Evolutionary conservation across 176 grass and related monocot species (phyloP).

Genomic region (Aegilops sharonensis): DNA sequence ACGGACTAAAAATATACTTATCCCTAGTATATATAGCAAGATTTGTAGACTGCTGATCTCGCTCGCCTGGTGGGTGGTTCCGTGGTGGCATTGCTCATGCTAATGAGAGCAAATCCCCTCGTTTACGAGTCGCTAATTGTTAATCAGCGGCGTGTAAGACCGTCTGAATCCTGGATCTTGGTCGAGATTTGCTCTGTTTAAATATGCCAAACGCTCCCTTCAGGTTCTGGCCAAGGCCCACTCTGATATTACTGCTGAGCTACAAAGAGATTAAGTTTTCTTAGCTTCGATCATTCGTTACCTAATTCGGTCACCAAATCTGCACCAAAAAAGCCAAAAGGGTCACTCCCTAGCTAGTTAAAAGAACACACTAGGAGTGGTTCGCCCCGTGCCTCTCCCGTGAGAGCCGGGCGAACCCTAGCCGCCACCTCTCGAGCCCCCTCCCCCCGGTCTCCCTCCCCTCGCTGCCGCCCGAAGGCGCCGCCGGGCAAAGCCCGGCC

Average conservation of each 20-base stretch:
- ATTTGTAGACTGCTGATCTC: too few relatives aligned
- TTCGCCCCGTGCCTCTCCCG: too few relatives aligned
- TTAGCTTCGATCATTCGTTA: background rate
- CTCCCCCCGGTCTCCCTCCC: too few relatives aligned
- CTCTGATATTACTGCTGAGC: background rate
- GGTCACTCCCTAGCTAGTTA: background rate
- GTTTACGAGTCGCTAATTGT: background rate
- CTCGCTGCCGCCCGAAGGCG: too few relatives aligned
- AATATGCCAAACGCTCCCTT: background rate
- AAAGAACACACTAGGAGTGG: background rate
- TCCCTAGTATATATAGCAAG: too few relatives aligned
- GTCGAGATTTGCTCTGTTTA: background rate
- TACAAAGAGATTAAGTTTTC: background rate
- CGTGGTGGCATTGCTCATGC: too few relatives aligned
- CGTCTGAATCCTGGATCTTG: background rate
- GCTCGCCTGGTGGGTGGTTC: too few relatives aligned
- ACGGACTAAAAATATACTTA: too few relatives aligned
- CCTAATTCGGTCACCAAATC: constrained; percentile 31
- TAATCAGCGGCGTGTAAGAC: constrained; percentile 2
- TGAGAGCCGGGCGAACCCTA: too few relatives aligned
- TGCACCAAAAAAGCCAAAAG: background rate
- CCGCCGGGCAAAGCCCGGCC: too few relatives aligned
- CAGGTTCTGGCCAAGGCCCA: constrained; percentile 12
- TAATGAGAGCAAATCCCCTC: background rate
- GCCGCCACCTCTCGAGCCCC: too few relatives aligned